A percentile compares a stretch with the other conserved stretches of the same genome.
phyloP scores from a whole-genome alignment of 345 rosid species.

The Noccaea bulbosa region DNA sequence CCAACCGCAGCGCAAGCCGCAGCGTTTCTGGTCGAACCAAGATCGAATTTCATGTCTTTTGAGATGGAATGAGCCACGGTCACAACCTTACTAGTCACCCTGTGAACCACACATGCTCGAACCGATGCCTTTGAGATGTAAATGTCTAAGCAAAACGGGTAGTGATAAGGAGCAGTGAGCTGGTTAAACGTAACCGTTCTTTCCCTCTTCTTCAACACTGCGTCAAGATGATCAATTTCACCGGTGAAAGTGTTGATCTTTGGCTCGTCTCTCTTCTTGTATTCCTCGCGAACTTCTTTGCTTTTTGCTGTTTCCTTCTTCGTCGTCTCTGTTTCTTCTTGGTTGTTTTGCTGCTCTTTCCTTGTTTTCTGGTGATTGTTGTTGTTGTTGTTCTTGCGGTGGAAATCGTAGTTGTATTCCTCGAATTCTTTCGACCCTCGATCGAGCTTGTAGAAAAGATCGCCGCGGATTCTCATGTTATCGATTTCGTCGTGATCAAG shows the following conservation, averaged over 20 bases:
- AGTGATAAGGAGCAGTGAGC: constrained; percentile 81
- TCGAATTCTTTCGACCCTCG: constrained; percentile 76
- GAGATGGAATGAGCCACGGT: constrained; percentile 90
- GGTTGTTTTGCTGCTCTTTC: constrained; percentile 44
- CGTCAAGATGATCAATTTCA: constrained; percentile 20
- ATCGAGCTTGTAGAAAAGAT: constrained; percentile 85
- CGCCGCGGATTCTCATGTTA: constrained; percentile 76
- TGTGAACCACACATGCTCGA: constrained; percentile 79
- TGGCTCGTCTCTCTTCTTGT: constrained; percentile 36
- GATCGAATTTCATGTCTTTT: constrained; percentile 81
- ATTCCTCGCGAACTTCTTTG: constrained; percentile 39
- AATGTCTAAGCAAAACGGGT: constrained; percentile 87
- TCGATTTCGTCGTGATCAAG: constrained; percentile 71
- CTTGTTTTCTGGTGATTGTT: constrained; percentile 30
- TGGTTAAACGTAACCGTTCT: constrained; percentile 81
- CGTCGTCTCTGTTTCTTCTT: constrained; percentile 43
- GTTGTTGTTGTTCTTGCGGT: constrained; percentile 56
- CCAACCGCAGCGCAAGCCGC: constrained; percentile 77
- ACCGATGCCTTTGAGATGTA: constrained; percentile 81
- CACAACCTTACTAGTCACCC: constrained; percentile 87
- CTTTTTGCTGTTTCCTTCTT: constrained; percentile 42
- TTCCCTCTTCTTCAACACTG: constrained; percentile 48
- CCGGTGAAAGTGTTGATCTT: constrained; percentile 32
- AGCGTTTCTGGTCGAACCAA: constrained; percentile 71
- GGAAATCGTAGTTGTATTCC: constrained; percentile 76